Base-by-base conservation (phyloP, 1,139 yeast species). In the Suzukiozyma palmioleophila region DNA sequence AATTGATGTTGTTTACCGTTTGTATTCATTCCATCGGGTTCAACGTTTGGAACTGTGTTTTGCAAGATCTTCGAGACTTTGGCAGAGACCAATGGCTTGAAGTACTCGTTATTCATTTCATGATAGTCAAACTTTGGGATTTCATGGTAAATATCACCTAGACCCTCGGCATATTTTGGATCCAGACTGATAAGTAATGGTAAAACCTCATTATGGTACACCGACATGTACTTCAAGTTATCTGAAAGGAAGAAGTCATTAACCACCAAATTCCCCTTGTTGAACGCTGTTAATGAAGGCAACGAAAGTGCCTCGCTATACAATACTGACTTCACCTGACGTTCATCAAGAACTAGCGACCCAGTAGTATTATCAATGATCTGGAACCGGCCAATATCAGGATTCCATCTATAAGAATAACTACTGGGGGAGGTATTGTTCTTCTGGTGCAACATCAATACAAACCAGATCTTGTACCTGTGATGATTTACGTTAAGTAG, bases 161-260 rank as follows among this genome's bases (percentile, higher is more conserved):
- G 47, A 1, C 62, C 69, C 27, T 64, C 65, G 2, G 54, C 50
- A 41, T 60, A 66, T 33, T 51, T 55, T 2, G 55, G 45, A 39
- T 66, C 72, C 26, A 60, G 40, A 26, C 58, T 51, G 5, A 59
- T 57, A 21, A 66, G 49, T 40, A 67, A 52, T 1, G 67, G 69
- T 21, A 66, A 47, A 2, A 67, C 60, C 37, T 66, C 71, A 44
- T 66, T 67, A 43, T 67, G 73, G 44, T 67, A 67, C 10, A 59
- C 59, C 1, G 71, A 64, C 61, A 67, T 64, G 43, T 66, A 67
- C 43, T 48, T 53, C 33, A 65, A 52, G 43, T 64, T 63, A 36
- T 64, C 66, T 27, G 68, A 61, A 35, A 67, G 51, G 45, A 67
- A 67, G 43, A 67, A 63, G 42, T 67, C 73, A 45, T 62, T 64